Base-by-base conservation (phyloP, 2,329 filamentous ascomycete genomes). In the Trichoderma koningii region DNA sequence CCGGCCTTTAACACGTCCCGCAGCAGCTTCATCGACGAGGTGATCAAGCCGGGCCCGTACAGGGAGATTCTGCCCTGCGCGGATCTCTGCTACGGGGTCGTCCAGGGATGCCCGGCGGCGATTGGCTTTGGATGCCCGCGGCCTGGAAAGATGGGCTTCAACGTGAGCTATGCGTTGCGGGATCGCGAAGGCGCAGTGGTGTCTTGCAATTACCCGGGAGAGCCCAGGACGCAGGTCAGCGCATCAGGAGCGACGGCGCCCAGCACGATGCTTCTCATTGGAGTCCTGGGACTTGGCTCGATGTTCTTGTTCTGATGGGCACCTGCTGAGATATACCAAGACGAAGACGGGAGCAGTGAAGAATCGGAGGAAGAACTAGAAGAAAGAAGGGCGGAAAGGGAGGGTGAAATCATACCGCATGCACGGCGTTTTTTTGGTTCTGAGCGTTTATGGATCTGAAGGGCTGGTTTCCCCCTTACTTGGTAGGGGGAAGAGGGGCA, bases 21-120 rank as follows among this genome's bases (percentile, higher is more conserved):
- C 19, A 94, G 92, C 71, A 73, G 82, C 0, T 78, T 85, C 55
- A 95, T 98, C 70, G 93, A 97, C 72, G 71, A 80, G 2, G 69
- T 79, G 1, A 87, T 98, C 66, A 77, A 83, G 67, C 93, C 95
- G 0, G 95, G 95, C 0, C 95, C 95, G 0, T 98, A 99, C 78
- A 96, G 93, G 74, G 95, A 99, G 79, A 81, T 98, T 21, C 80
- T 97, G 9, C 95, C 95, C 0, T 98, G 94, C 72, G 86, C 91
- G 67, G 90, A 96, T 69, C 79, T 97, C 57, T 99, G 95, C 79
- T 95, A 93, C 74, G 86, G 89, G 62, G 82, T 99, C 1, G 91
- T 96, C 12, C 88, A 90, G 77, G 92, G 86, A 73, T 99, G 95
- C 77, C 94, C 95, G 0, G 84, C 92, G 0, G 77, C 82, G 0